Base-by-base conservation (phyloP, 495 filamentous ascomycete genomes). In the Hypoxylon subgilvum region DNA sequence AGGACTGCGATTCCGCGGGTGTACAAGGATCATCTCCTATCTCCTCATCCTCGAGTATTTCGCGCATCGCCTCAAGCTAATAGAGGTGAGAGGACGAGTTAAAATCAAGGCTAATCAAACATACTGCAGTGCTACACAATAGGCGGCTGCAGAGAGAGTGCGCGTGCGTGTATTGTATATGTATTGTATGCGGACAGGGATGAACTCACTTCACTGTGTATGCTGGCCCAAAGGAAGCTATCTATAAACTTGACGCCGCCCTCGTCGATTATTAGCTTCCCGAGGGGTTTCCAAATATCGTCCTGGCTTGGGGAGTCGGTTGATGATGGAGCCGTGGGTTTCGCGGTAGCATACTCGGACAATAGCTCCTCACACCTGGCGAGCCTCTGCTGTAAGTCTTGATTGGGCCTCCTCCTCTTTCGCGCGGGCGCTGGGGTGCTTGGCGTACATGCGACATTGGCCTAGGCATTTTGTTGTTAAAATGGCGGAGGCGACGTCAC, bases 281-380 rank as follows among this genome's bases (percentile, higher is more conserved):
- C 72, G 5, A 45, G 32, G 0, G 76, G 68, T 30, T 69, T 71
- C 73, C 75, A 76, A 25, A 56, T 61, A 2, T 75, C 69, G 19
- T 76, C 70, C 19, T 49, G 59, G 16, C 44, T 42, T 14, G 58
- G 43, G 1, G 54, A 28, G 12, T 61, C 65, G 22, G 28, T 30
- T 7, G 65, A 53, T 14, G 59, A 54, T 0, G 68, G 40, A 27
- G 45, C 49, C 3, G 68, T 61, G 3, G 72, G 72, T 50, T 73
- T 72, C 28, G 69, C 67, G 2, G 69, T 71, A 0, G 74, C 76
- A 57, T 80, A 78, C 52, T 78, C 70, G 45, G 73, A 76, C 3
- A 80, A 60, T 25, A 80, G 53, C 39, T 75, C 75, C 57, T 80
- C 77, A 38, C 77, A 80, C n/a, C 77, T 67, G 10, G 74, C 74